phyloP scores from a whole-genome alignment of 2,329 filamentous ascomycete species.

The Pyricularia sp. region DNA sequence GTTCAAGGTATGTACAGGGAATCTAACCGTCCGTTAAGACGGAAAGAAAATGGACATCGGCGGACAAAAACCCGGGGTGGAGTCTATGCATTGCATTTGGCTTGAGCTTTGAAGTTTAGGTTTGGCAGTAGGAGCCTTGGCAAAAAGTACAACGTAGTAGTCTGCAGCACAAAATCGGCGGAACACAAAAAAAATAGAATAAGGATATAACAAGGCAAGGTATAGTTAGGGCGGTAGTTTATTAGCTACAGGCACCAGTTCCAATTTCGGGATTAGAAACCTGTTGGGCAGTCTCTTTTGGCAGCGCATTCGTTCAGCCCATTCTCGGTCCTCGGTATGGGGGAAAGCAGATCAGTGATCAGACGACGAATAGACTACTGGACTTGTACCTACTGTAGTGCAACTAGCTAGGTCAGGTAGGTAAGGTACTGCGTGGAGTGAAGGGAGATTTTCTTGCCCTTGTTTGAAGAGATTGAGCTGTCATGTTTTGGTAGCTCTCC shows the following conservation, averaged over 20 bases:
- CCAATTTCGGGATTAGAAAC: not conserved
- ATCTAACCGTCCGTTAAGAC: not conserved
- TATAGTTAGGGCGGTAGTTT: not conserved
- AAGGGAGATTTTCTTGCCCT: not conserved
- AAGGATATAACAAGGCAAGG: not conserved
- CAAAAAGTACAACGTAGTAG: not conserved
- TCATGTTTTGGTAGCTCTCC: not conserved
- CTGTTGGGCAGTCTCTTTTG: not conserved
- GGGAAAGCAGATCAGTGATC: not conserved
- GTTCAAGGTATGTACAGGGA: not conserved
- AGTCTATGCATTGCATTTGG: not conserved
- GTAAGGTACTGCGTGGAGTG: not conserved
- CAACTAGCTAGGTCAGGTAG: not conserved
- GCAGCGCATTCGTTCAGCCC: not conserved
- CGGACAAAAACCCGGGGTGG: not conserved
- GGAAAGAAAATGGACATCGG: not conserved
- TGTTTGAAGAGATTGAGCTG: not conserved
- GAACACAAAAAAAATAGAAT: not conserved
- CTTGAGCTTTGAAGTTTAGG: not conserved
- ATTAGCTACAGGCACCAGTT: not conserved
- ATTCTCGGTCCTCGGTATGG: not conserved
- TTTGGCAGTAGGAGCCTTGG: not conserved
- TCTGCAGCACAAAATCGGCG: not conserved
- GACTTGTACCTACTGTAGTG: not conserved
- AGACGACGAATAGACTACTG: not conserved